phyloP scores from a whole-genome alignment of 116 monocot species.

The Thalassia testudinum region DNA sequence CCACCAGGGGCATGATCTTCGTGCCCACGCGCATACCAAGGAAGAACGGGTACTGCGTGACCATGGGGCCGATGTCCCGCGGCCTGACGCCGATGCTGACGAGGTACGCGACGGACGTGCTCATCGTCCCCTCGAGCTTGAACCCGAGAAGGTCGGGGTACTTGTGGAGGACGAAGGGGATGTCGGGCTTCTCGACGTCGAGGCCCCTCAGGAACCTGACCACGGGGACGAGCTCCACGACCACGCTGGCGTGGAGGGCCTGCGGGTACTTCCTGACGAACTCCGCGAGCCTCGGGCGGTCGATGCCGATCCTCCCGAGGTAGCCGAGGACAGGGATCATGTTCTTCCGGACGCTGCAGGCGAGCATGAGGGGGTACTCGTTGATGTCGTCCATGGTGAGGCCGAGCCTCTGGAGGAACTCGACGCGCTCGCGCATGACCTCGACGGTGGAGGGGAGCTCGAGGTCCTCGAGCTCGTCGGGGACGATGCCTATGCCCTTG shows the following conservation, averaged over 20 bases:
- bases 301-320: slow-evolving; percentile 26
- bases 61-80: slow-evolving; percentile 33
- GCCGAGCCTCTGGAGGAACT: slow-evolving; percentile 32
- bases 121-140: slow-evolving; percentile 43
- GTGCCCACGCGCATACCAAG: slow-evolving; percentile 36
- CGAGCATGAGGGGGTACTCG: slow-evolving; percentile 25
- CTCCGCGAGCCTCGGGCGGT: slow-evolving; percentile 15
- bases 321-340: slow-evolving; percentile 29
- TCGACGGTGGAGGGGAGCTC: slow-evolving; percentile 39
- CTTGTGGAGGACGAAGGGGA: slow-evolving; percentile 24
- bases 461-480: slow-evolving; percentile 26
- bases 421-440: slow-evolving; percentile 30
- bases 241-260: slow-evolving; percentile 25
- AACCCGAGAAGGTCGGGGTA: slow-evolving; percentile 34
- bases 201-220: slow-evolving; percentile 27
- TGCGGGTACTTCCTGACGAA: slow-evolving; percentile 31
- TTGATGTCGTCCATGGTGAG: slow-evolving; percentile 35
- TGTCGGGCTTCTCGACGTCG: slow-evolving; percentile 22
- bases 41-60: slow-evolving; percentile 26
- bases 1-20: slow-evolving; percentile 27
- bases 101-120: slow-evolving; percentile 31
- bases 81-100: slow-evolving; percentile 30
- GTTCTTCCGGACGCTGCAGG: slow-evolving; percentile 40
- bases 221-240: slow-evolving; percentile 31
- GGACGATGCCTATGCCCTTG: slow-evolving; percentile 24